Evolutionary conservation across 2,329 filamentous ascomycete genomes (phyloP).

Genomic region (Sporothrix mexicana): DNA sequence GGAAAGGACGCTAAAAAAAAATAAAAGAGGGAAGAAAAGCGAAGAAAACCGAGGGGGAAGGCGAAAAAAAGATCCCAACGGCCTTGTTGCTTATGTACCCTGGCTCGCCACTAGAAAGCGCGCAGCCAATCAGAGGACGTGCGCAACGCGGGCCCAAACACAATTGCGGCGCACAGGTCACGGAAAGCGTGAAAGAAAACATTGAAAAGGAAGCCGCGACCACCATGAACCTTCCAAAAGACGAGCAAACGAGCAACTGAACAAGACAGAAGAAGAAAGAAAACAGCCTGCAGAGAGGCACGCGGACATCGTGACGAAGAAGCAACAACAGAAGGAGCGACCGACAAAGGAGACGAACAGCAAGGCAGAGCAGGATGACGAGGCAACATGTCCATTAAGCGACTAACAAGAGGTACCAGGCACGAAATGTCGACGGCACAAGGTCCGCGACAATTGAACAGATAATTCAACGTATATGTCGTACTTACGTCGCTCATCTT

Average conservation of each 20-base stretch:
- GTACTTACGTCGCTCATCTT: too few relatives aligned
- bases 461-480: too few relatives aligned
- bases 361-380: not conserved
- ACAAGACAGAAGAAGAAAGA: not conserved
- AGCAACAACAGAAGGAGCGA: not conserved
- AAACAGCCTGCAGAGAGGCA: not conserved
- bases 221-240: not conserved
- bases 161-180: conserved; percentile 19
- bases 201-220: not conserved
- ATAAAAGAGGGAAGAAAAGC: conserved; percentile 23
- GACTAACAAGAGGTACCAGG: not conserved
- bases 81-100: conserved; percentile 36
- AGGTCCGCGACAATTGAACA: not conserved
- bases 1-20: conserved; percentile 30
- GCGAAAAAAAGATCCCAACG: conserved; percentile 30
- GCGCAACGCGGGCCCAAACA: conserved; percentile 30
- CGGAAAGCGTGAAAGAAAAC: conserved; percentile 3
- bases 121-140: conserved; percentile 35
- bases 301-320: conserved; percentile 9
- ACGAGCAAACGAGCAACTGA: not conserved
- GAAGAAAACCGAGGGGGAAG: conserved; percentile 18
- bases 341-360: not conserved
- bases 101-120: conserved; percentile 22
- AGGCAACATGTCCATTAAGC: not conserved
- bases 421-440: not conserved